Conservation (phyloP, 495 filamentous ascomycete genomes). For the Saxispiralis lemnorum region DNA sequence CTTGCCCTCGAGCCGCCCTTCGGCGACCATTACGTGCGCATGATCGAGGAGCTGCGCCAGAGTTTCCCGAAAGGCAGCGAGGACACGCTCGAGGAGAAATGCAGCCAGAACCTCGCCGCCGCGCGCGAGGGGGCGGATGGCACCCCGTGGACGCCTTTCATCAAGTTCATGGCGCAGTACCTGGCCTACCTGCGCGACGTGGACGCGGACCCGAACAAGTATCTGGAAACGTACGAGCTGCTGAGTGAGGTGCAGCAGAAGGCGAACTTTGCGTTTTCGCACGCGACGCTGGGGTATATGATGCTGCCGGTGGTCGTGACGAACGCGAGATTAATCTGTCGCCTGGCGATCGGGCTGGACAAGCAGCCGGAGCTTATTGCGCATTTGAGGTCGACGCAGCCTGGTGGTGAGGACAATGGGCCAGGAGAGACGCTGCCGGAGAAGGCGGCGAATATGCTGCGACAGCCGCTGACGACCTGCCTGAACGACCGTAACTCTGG, state of each 20-base stretch:
- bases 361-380: slow-evolving; percentile 51
- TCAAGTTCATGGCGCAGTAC: slow-evolving; percentile 61
- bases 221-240: slow-evolving; percentile 55
- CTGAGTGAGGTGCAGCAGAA: slow-evolving; percentile 47
- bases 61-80: slow-evolving; percentile 34
- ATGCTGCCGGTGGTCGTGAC: slow-evolving; percentile 62
- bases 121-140: slow-evolving; percentile 37
- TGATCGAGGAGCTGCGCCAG: slow-evolving; percentile 46
- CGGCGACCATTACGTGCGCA: slow-evolving; percentile 44
- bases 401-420: slow-evolving; percentile 30
- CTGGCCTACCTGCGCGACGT: slow-evolving; percentile 63
- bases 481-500: slow-evolving; percentile 48
- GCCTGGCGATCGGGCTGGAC: slow-evolving; percentile 64
- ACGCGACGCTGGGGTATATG: slow-evolving; percentile 58
- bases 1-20: slow-evolving; percentile 49
- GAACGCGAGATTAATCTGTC: slow-evolving; percentile 56
- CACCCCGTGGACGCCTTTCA: slow-evolving; percentile 55
- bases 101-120: slow-evolving; percentile 37
- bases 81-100: slow-evolving; percentile 39
- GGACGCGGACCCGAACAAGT: slow-evolving; percentile 41
- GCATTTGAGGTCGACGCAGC: slow-evolving; percentile 29
- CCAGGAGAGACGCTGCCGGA: slow-evolving; percentile 64
- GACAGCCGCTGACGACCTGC: slow-evolving; percentile 80
- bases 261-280: slow-evolving; percentile 65
- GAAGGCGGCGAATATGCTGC: slow-evolving; percentile 66